Conservation (phyloP, 805 yeast genomes). For the Wickerhamiella bombiphila region DNA sequence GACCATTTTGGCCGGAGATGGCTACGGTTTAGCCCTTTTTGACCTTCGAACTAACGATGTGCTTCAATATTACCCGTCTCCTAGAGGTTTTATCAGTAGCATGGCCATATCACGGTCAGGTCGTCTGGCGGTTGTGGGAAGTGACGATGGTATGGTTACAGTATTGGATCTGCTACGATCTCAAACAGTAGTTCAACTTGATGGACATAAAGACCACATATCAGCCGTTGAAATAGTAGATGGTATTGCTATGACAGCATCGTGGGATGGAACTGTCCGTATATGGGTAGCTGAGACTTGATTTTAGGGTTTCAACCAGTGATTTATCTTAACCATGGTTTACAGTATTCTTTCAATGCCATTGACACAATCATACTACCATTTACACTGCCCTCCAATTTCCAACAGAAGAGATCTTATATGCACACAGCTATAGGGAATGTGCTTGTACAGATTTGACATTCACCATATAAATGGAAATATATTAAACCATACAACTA, state of each 20-base stretch:
- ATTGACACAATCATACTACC: too few species aligned
- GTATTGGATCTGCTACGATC: conserved; percentile 10
- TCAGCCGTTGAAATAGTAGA: conserved; percentile 7
- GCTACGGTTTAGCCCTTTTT: conserved; percentile 4
- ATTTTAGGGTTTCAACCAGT: too few species aligned
- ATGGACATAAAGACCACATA: conserved; percentile 7
- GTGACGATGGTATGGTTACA: conserved; percentile 7
- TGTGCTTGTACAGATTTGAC: too few species aligned
- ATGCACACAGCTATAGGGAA: too few species aligned
- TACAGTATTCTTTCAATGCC: too few species aligned
- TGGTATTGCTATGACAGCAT: conserved; percentile 2
- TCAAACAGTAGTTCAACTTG: conserved; percentile 4
- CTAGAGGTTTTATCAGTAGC: conserved; percentile 3
- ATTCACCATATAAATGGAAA: too few species aligned
- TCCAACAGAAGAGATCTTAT: too few species aligned
- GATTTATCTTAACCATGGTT: too few species aligned
- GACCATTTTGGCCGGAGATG: conserved; percentile 5
- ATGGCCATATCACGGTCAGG: conserved; percentile 13
- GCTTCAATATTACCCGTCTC: conserved; percentile 3
- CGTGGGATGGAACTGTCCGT: conserved; percentile 11
- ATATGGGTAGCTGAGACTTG: too few species aligned
- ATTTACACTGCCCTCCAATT: too few species aligned
- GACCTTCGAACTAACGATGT: conserved; percentile 10
- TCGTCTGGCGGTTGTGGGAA: conserved; percentile 13
- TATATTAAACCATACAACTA: too few species aligned